Percentiles rank a stretch among this genome's conserved stretches.
Evolutionary conservation across 352 stramenopile species (phyloP).

Genomic region (Globisporangium camurandrum): DNA sequence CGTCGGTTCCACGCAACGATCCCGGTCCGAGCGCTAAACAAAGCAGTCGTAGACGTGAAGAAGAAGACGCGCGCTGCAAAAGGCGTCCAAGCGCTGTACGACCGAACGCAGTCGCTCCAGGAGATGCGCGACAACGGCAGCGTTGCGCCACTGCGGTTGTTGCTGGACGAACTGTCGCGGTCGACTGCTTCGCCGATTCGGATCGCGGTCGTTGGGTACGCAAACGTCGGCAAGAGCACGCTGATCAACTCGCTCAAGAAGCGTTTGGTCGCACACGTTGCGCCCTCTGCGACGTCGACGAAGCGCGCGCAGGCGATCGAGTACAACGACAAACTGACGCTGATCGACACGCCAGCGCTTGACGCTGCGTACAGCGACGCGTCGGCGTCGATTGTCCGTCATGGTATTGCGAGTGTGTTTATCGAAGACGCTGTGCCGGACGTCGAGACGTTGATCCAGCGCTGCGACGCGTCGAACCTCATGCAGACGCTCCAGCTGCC

Average conservation of each 20-base stretch:
- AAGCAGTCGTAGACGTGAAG: conserved; percentile 88
- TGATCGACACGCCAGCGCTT: conserved; percentile 96
- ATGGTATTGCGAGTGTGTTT: conserved; percentile 92
- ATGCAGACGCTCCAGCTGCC: conserved; percentile 96
- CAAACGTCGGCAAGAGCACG: conserved; percentile 94
- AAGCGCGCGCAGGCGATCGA: conserved; percentile 89
- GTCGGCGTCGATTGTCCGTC: conserved; percentile 83
- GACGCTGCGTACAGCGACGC: conserved; percentile 93
- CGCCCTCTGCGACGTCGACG: conserved; percentile 46
- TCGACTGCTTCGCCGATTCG: conserved; percentile 63
- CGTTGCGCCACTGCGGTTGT: conserved; percentile 87
- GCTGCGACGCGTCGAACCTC: conserved; percentile 88
- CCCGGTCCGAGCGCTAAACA: conserved; percentile 74
- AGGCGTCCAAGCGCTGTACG: conserved; percentile 55
- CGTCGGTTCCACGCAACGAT: conserved; percentile 93
- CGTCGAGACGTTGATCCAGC: conserved; percentile 87
- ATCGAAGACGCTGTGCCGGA: conserved; percentile 93
- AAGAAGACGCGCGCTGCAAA: conserved; percentile 75
- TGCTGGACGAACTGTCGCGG: conserved; percentile 96
- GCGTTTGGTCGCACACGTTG: conserved; percentile 36
- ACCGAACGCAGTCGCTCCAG: conserved; percentile 55
- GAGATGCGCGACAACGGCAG: conserved; percentile 70
- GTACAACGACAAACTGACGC: conserved; percentile 94
- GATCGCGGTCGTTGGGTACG: conserved; percentile 98
- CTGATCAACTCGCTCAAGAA: conserved; percentile 95